Conservation (phyloP, 1,284 basidiomycete species). For the Cronartium ribicola region DNA sequence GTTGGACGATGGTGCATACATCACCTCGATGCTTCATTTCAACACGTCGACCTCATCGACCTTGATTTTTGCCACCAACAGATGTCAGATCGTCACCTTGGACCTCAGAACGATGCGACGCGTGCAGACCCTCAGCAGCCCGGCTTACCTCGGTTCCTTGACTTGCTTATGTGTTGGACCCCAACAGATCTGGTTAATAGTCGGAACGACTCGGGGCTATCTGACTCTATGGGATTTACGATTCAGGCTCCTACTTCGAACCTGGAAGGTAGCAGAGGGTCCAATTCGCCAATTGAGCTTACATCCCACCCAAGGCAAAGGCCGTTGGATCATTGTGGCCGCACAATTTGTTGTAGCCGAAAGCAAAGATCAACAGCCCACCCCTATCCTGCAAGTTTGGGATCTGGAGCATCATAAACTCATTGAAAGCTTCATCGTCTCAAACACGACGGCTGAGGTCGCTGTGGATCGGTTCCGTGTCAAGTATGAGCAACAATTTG, state of each 20-base stretch:
- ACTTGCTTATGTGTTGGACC: conserved; percentile 76
- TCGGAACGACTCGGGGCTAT: conserved; percentile 77
- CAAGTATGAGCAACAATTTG: conserved; percentile 23
- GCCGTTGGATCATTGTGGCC: conserved; percentile 82
- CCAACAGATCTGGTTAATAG: conserved; percentile 76
- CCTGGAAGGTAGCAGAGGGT: conserved; percentile 65
- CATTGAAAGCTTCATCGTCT: conserved; percentile 31
- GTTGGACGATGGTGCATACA: conserved; percentile 51
- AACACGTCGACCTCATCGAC: conserved; percentile 50
- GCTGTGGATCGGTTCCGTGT: conserved; percentile 40
- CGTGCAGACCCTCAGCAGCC: conserved; percentile 71
- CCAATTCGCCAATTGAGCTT: conserved; percentile 68
- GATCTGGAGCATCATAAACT: conserved; percentile 46
- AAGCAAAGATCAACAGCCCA: conserved; percentile 22
- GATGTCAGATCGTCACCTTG: conserved; percentile 69
- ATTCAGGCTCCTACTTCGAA: conserved; percentile 80
- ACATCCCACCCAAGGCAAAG: conserved; percentile 71
- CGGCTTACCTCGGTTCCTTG: conserved; percentile 78
- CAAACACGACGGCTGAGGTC: conserved; percentile 26
- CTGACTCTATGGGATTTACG: conserved; percentile 89
- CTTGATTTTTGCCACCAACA: conserved; percentile 77
- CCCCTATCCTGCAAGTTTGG: conserved; percentile 48
- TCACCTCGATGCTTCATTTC: conserved; percentile 52
- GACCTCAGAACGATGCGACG: conserved; percentile 81
- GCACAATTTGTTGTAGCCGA: conserved; percentile 55